These are phyloP conservation scores for Dioscorea zingiberensis DNA, from an alignment of 106 monocot genomes.

Conservation along the genomic window DNA sequence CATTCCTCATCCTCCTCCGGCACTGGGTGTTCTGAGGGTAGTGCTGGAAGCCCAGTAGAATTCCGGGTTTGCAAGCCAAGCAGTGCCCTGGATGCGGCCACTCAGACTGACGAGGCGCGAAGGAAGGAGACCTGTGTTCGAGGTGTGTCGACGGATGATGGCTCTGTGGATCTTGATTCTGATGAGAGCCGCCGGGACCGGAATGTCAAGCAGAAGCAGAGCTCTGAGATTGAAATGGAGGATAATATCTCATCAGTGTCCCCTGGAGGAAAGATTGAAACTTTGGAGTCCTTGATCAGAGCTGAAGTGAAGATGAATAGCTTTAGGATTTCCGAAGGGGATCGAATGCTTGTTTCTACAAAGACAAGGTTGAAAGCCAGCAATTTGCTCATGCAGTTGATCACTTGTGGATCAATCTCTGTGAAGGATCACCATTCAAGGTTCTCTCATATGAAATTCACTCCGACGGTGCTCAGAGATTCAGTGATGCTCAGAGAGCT, in stretches of 20 bases:
- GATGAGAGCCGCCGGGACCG: no score
- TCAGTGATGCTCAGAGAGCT: constrained; percentile 4
- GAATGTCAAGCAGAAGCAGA: constrained; percentile 2
- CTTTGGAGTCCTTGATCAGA: constrained; percentile 61
- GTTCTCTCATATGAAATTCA: constrained; percentile 41
- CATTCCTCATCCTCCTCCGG: no score
- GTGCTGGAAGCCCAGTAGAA: constrained; percentile 1
- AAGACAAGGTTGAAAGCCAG: constrained; percentile 40
- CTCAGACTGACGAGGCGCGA: constrained; percentile 43
- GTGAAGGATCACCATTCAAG: constrained; percentile 62
- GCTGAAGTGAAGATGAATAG: constrained; percentile 30
- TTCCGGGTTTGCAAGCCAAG: constrained; percentile 26
- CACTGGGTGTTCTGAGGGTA: no score
- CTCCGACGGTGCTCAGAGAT: constrained; percentile 17
- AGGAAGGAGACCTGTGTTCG: no score
- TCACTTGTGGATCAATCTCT: constrained; percentile 63
- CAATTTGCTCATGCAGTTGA: constrained; percentile 53
- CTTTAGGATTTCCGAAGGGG: constrained; percentile 42
- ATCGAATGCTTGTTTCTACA: constrained; percentile 26
- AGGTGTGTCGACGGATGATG: neutral
- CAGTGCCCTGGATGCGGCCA: constrained; percentile 40
- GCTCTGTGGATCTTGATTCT: constrained; percentile 9
- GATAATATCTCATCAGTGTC: constrained; percentile 31
- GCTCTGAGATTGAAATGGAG: constrained; percentile 8
- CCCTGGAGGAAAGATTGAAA: constrained; percentile 42